These are phyloP conservation scores for Fusarium lateritium DNA, from an alignment of 2,329 filamentous ascomycete genomes.

Conservation along the genomic window DNA sequence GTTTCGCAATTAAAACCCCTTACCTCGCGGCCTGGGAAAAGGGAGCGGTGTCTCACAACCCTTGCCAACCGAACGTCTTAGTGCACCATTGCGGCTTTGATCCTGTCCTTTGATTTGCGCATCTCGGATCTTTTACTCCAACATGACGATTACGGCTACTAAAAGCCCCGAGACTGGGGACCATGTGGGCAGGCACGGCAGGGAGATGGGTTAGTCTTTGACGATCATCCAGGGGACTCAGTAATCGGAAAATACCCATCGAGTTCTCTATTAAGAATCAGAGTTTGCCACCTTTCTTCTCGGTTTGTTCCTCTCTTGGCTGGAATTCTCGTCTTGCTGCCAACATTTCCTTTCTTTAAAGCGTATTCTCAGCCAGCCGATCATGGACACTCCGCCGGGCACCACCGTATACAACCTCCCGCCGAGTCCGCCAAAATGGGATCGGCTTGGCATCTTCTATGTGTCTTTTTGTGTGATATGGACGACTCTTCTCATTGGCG, in stretches of 20 bases:
- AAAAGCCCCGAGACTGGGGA: background rate
- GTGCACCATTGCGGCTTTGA: background rate
- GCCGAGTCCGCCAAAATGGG: constrained; percentile 11
- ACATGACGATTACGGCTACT: constrained; percentile 1
- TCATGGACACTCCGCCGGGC: constrained; percentile 10
- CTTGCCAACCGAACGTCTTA: background rate
- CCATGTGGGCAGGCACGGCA: background rate
- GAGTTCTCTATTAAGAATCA: background rate
- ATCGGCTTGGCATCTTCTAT: constrained; percentile 10
- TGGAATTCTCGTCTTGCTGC: background rate
- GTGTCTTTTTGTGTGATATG: constrained; percentile 17
- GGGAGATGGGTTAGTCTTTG: background rate
- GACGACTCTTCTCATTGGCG: constrained; percentile 36
- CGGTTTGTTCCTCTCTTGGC: background rate
- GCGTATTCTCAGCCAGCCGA: background rate
- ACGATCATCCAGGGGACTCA: constrained; percentile 4
- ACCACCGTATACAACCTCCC: constrained; percentile 9
- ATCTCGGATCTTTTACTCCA: background rate
- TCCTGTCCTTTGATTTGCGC: background rate
- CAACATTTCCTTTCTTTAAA: background rate
- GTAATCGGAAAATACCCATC: background rate
- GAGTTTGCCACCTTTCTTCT: background rate
- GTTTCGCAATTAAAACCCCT: background rate
- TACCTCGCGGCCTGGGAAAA: background rate
- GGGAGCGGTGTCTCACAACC: background rate